A percentile compares a stretch with the other conserved stretches of the same genome.
These are phyloP conservation scores for Oropetium thomaeum DNA, from an alignment of 176 grass and related monocot species.

Conservation along the genomic window DNA sequence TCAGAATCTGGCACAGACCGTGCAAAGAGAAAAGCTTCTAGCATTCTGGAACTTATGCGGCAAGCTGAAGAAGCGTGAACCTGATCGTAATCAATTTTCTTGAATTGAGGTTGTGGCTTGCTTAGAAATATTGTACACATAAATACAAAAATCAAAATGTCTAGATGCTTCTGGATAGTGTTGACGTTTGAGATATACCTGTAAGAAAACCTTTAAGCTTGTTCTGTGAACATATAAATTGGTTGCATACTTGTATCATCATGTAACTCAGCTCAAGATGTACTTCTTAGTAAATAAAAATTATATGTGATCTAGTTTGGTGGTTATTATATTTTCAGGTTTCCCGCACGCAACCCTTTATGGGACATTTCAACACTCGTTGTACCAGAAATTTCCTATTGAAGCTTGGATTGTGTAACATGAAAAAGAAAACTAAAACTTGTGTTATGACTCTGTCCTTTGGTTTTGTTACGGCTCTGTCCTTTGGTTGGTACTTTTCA, in stretches of 20 bases:
- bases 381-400: not conserved
- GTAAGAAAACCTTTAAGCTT: slow-evolving; percentile 23
- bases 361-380: slow-evolving; percentile 4
- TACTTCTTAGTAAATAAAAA: slow-evolving; percentile 40
- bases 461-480: slow-evolving; percentile 10
- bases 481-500: slow-evolving; percentile 19
- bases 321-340: slow-evolving; percentile 32
- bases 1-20: slow-evolving; percentile 76
- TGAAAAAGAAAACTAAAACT: slow-evolving; percentile 15
- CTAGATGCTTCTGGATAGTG: slow-evolving; percentile 30
- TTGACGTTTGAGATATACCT: slow-evolving; percentile 23
- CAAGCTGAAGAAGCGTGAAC: slow-evolving; percentile 45
- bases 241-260: slow-evolving; percentile 17
- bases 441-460: slow-evolving; percentile 8
- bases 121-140: slow-evolving; percentile 39
- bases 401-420: slow-evolving; percentile 2
- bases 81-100: not conserved
- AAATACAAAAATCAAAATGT: slow-evolving; percentile 1
- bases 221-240: slow-evolving; percentile 41
- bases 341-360: slow-evolving; percentile 19
- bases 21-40: slow-evolving; percentile 87
- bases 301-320: slow-evolving; percentile 20
- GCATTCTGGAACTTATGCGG: slow-evolving; percentile 66
- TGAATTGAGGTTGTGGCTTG: slow-evolving; percentile 28
- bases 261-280: slow-evolving; percentile 28